phyloP scores from a whole-genome alignment of 2,329 filamentous ascomycete genomes.

The Ceratocystis destructans region DNA sequence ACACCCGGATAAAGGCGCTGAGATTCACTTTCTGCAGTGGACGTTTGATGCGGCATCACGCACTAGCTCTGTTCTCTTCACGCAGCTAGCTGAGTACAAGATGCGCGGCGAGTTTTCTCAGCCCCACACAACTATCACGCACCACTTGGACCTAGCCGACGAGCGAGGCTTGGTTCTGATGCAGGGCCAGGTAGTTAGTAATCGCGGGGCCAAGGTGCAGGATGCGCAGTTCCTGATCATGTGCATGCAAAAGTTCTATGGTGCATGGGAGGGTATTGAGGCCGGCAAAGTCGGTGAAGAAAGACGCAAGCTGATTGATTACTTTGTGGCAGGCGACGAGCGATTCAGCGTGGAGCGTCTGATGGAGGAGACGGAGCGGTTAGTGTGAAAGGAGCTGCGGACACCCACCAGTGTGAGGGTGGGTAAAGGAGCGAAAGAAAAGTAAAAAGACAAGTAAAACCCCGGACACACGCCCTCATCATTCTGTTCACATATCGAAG shows the following conservation, averaged over 20 bases:
- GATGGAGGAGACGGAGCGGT: constrained; percentile 76
- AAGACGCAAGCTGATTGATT: constrained; percentile 59
- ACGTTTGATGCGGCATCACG: constrained; percentile 58
- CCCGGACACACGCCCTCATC: not conserved
- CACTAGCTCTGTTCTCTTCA: constrained; percentile 74
- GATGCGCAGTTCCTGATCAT: constrained; percentile 85
- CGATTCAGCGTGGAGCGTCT: constrained; percentile 73
- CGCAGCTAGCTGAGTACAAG: constrained; percentile 87
- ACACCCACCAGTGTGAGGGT: not conserved
- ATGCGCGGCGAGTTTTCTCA: constrained; percentile 74
- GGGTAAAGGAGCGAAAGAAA: not conserved
- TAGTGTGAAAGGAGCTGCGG: constrained; percentile 34
- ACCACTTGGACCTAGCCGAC: constrained; percentile 67
- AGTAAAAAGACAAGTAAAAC: not conserved
- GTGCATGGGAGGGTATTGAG: constrained; percentile 42
- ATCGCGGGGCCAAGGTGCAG: constrained; percentile 59
- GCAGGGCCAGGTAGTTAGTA: constrained; percentile 66
- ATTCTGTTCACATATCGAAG: not conserved
- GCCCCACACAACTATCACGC: constrained; percentile 87
- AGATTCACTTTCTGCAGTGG: constrained; percentile 96
- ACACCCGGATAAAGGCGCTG: constrained; percentile 53
- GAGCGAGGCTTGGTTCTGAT: constrained; percentile 71
- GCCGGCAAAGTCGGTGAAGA: constrained; percentile 31
- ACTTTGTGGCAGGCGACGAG: constrained; percentile 66
- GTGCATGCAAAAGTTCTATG: constrained; percentile 90